Percentiles rank a stretch among this genome's conserved stretches.
These are phyloP conservation scores for Sporodiniella umbellata DNA, from an alignment of 371 early-diverging fungal genomes.

Conservation along the genomic window DNA sequence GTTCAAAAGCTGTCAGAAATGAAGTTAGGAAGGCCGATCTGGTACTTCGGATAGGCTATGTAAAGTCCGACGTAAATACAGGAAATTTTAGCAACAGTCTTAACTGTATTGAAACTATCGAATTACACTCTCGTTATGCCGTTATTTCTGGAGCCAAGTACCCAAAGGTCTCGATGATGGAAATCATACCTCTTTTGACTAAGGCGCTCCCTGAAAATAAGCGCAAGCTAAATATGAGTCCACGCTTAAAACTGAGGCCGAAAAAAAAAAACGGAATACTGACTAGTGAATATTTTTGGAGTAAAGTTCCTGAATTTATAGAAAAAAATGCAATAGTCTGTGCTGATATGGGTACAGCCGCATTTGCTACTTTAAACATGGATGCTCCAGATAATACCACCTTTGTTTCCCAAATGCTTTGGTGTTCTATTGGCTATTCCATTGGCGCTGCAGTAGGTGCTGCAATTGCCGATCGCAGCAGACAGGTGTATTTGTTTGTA, in stretches of 20 bases:
- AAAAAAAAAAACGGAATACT: slow-evolving; percentile 16
- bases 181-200: slow-evolving; percentile 31
- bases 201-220: slow-evolving; percentile 21
- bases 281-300: slow-evolving; percentile 50
- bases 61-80: slow-evolving; percentile 53
- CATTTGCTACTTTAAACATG: slow-evolving; percentile 40
- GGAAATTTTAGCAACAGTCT: slow-evolving; percentile 40
- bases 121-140: slow-evolving; percentile 35
- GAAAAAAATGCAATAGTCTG: slow-evolving; percentile 35
- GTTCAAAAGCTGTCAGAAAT: slow-evolving; percentile 21
- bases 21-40: slow-evolving; percentile 41
- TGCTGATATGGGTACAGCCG: slow-evolving; percentile 54
- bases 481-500: slow-evolving; percentile 40
- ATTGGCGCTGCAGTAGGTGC: slow-evolving; percentile 39
- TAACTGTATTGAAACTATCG: slow-evolving; percentile 30
- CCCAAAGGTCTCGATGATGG: slow-evolving; percentile 35
- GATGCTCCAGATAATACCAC: slow-evolving; percentile 28
- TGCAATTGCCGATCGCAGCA: slow-evolving; percentile 25
- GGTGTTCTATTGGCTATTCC: slow-evolving; percentile 46
- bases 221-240: slow-evolving; percentile 16
- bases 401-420: slow-evolving; percentile 39
- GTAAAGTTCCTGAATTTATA: slow-evolving; percentile 28
- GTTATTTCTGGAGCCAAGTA: slow-evolving; percentile 33
- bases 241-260: slow-evolving; percentile 15
- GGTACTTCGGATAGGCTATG: slow-evolving; percentile 40